Percentiles rank a stretch among this genome's conserved stretches.
Evolutionary conservation across 176 grass and related monocot genomes (phyloP).

Genomic region (sorghum (Sorghum bicolor)): DNA sequence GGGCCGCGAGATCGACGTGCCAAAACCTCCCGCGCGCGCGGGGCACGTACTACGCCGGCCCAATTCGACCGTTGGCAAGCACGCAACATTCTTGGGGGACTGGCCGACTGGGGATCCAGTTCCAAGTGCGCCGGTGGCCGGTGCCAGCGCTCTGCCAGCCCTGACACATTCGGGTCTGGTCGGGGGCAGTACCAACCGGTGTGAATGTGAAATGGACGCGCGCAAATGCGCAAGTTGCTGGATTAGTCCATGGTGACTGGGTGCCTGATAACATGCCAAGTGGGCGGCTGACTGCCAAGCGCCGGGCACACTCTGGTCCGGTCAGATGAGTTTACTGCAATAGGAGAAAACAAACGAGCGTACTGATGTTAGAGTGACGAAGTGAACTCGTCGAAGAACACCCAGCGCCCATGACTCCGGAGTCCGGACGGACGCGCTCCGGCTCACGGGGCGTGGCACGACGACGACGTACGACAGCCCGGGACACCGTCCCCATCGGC

Average conservation of each 20-base stretch:
- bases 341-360: background rate
- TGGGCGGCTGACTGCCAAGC: background rate
- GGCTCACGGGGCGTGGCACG: background rate
- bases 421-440: background rate
- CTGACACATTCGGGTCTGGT: background rate
- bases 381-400: background rate
- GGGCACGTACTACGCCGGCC: background rate
- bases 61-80: slow-evolving; percentile 21
- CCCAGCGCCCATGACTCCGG: background rate
- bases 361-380: background rate
- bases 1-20: background rate
- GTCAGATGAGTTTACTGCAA: background rate
- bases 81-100: background rate
- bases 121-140: background rate
- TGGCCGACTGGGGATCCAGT: background rate
- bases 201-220: background rate
- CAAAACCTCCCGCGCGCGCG: background rate
- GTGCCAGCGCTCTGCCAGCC: background rate
- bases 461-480: background rate
- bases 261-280: background rate
- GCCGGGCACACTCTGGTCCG: background rate
- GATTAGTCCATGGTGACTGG: background rate
- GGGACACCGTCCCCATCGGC: slow-evolving; percentile 24
- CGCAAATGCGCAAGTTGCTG: background rate
- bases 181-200: slow-evolving; percentile 4